Evolutionary conservation across 2,329 filamentous ascomycete genomes (phyloP).

Genomic region (Phialophora expanda): DNA sequence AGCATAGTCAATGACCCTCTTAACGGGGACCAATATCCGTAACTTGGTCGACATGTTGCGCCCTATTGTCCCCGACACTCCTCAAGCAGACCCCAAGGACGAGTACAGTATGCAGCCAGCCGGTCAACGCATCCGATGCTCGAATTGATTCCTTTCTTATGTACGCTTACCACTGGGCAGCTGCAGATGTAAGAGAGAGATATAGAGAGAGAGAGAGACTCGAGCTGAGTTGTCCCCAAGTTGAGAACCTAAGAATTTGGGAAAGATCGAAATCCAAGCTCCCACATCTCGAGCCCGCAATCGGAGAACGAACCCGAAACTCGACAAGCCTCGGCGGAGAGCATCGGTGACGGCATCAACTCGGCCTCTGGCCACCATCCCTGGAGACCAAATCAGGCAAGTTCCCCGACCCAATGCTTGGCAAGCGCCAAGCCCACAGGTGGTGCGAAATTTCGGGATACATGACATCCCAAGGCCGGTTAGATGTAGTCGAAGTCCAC

Average conservation of each 20-base stretch:
- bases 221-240: neutral
- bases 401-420: constrained; percentile 9
- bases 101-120: neutral
- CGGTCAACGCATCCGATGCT: neutral
- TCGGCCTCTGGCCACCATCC: constrained; percentile 6
- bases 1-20: constrained; percentile 86
- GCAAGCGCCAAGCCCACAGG: constrained; percentile 27
- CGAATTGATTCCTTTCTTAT: neutral
- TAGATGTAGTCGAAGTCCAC: neutral
- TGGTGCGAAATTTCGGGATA: constrained; percentile 13
- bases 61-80: constrained; percentile 3
- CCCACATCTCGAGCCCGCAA: constrained; percentile 6
- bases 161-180: neutral
- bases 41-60: constrained; percentile 56
- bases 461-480: neutral
- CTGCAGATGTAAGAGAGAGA: neutral
- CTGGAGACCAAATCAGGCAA: neutral
- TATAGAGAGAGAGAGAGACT: neutral
- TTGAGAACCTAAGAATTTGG: neutral
- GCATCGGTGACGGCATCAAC: constrained; percentile 15
- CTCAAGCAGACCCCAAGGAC: neutral
- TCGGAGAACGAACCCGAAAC: constrained; percentile 20
- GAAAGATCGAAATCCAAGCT: neutral
- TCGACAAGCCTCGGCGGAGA: constrained; percentile 11
- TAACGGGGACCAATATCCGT: constrained; percentile 78